A percentile compares a stretch with the other conserved stretches of the same genome.
These are phyloP conservation scores for Stramenopiles sp. DNA, from an alignment of 352 stramenopile genomes.

Conservation along the genomic window DNA sequence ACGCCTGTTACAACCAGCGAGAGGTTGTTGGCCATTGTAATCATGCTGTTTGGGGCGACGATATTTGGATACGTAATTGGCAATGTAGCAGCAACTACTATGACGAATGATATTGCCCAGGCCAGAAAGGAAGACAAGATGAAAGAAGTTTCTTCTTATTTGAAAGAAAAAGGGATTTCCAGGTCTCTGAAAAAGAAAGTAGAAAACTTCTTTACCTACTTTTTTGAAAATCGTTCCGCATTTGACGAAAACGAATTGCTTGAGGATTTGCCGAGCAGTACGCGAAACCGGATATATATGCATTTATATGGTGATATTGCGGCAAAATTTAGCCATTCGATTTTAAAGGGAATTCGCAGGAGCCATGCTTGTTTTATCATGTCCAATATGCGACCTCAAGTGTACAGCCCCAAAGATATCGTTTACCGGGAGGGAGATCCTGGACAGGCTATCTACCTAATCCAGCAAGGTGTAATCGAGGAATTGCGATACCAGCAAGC, in stretches of 20 bases:
- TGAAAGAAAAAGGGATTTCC: constrained; percentile 32
- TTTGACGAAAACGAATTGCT: constrained; percentile 50
- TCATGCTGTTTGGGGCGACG: constrained; percentile 41
- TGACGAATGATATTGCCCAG: constrained; percentile 31
- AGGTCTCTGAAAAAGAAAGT: constrained; percentile 31
- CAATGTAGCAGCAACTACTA: constrained; percentile 34
- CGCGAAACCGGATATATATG: constrained; percentile 30
- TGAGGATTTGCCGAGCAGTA: constrained; percentile 36
- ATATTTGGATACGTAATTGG: constrained; percentile 52
- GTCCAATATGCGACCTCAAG: neutral
- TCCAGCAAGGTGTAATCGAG: neutral
- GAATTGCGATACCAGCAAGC: neutral
- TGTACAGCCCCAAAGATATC: neutral
- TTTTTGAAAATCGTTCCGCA: constrained; percentile 51
- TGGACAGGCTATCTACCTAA: neutral
- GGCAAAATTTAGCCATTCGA: neutral
- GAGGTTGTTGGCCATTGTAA: constrained; percentile 33
- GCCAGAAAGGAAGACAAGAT: constrained; percentile 35
- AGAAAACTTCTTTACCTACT: constrained; percentile 53
- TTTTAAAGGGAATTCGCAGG: neutral
- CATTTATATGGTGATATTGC: neutral
- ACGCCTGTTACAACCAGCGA: constrained; percentile 28
- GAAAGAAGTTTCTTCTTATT: constrained; percentile 35
- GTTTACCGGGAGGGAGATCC: neutral
- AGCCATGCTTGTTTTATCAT: neutral